phyloP scores from a whole-genome alignment of 495 filamentous ascomycete species.

The Thermothielavioides terrestris region DNA sequence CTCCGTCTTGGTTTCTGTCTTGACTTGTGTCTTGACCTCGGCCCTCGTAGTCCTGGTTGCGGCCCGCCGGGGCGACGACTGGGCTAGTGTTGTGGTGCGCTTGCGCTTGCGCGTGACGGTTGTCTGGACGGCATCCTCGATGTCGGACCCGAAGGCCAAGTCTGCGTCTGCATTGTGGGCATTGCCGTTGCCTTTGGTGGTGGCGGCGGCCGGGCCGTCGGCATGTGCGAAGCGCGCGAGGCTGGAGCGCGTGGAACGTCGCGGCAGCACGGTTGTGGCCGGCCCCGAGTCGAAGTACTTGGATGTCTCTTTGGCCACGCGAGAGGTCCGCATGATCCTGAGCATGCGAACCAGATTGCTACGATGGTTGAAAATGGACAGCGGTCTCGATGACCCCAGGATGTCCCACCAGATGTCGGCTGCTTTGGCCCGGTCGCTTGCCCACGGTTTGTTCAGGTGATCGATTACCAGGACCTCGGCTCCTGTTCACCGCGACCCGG shows the following conservation, averaged over 20 bases:
- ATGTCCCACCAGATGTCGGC: not conserved
- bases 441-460: too few relatives aligned
- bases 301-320: constrained; percentile 49
- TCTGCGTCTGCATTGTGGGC: constrained; percentile 11
- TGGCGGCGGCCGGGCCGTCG: constrained; percentile 23
- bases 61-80: not conserved
- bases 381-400: not conserved
- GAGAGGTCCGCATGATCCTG: constrained; percentile 52
- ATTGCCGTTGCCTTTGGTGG: too few relatives aligned
- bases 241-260: constrained; percentile 40
- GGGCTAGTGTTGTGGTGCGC: constrained; percentile 27
- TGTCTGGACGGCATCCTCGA: constrained; percentile 52
- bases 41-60: not conserved
- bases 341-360: not conserved
- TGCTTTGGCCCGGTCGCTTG: not conserved
- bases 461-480: too few relatives aligned
- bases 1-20: constrained; percentile 9
- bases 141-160: constrained; percentile 39
- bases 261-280: constrained; percentile 24
- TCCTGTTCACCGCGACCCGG: too few relatives aligned
- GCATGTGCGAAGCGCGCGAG: constrained; percentile 38
- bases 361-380: too few relatives aligned
- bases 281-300: constrained; percentile 25
- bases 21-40: constrained; percentile 9
- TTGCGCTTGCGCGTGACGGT: constrained; percentile 43